Evolutionary conservation across 768 basidiomycete species (phyloP).

Genomic region (Lactarius psammicola): DNA sequence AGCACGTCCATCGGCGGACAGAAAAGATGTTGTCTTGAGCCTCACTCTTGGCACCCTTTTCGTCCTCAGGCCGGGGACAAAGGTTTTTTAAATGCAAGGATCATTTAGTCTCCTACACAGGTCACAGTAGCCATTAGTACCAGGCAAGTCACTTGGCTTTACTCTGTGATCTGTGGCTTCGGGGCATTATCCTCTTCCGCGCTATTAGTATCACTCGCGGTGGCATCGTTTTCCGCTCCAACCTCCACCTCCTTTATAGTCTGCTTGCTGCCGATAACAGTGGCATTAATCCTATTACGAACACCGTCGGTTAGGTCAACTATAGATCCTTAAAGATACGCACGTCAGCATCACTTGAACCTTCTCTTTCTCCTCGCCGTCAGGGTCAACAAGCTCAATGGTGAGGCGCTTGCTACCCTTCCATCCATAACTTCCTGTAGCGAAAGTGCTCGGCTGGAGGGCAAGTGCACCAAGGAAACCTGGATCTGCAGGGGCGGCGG

Average conservation of each 20-base stretch:
- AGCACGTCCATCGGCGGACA: not conserved
- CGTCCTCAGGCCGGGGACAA: not conserved
- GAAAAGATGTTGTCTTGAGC: not conserved
- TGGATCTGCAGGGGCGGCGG: slow-evolving; percentile 47
- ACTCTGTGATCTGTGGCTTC: slow-evolving; percentile 33
- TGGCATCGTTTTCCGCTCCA: slow-evolving; percentile 31
- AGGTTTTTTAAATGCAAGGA: not conserved
- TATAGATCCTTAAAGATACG: slow-evolving; percentile 34
- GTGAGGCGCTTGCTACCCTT: slow-evolving; percentile 69
- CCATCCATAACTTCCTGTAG: slow-evolving; percentile 83
- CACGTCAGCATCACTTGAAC: slow-evolving; percentile 75
- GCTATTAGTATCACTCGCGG: slow-evolving; percentile 30
- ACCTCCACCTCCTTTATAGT: slow-evolving; percentile 42
- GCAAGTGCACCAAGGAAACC: slow-evolving; percentile 59
- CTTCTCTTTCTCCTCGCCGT: slow-evolving; percentile 52
- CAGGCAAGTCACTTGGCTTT: slow-evolving; percentile 31
- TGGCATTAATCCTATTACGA: slow-evolving; percentile 66
- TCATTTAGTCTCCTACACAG: not conserved
- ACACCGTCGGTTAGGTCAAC: not conserved
- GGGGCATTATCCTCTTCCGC: slow-evolving; percentile 32
- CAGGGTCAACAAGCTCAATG: slow-evolving; percentile 57
- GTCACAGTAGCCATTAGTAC: slow-evolving; percentile 29
- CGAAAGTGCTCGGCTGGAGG: slow-evolving; percentile 58
- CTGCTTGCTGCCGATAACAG: slow-evolving; percentile 68
- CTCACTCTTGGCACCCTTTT: not conserved